These are phyloP conservation scores for Nectriaceae sp. DNA, from an alignment of 2,329 filamentous ascomycete genomes.

Conservation along the genomic window DNA sequence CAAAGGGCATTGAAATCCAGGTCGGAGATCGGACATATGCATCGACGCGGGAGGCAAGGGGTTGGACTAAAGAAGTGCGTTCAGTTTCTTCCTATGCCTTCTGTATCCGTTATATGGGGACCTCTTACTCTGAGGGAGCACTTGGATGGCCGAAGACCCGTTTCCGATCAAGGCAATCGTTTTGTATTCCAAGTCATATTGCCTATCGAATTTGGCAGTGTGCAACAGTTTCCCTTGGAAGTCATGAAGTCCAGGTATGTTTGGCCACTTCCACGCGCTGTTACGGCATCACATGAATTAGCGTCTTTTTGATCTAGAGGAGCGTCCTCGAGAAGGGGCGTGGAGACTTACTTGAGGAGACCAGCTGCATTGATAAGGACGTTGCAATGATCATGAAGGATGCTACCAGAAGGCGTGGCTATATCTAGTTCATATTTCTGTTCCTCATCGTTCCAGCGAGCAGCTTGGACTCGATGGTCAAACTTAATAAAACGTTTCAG, in stretches of 20 bases:
- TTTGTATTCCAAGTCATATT: constrained; percentile 43
- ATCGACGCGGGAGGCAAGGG: constrained; percentile 18
- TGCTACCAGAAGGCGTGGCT: neutral
- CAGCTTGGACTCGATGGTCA: constrained; percentile 5
- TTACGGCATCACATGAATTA: too few relatives aligned
- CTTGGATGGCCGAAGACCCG: constrained; percentile 53
- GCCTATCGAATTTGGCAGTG: constrained; percentile 35
- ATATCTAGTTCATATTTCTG: constrained; percentile 4
- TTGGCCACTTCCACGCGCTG: constrained; percentile 43
- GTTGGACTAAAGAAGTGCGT: too few relatives aligned
- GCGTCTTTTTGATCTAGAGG: too few relatives aligned
- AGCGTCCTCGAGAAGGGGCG: too few relatives aligned
- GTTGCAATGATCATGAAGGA: neutral
- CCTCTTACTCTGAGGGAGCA: constrained; percentile 46
- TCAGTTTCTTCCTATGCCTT: too few relatives aligned
- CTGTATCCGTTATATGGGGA: too few relatives aligned
- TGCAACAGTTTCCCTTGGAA: constrained; percentile 55
- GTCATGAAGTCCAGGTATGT: constrained; percentile 47
- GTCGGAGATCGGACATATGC: constrained; percentile 28
- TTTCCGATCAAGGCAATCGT: constrained; percentile 52
- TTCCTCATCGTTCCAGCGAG: constrained; percentile 4
- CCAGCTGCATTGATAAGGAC: neutral
- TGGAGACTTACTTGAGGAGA: too few relatives aligned
- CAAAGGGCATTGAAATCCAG: constrained; percentile 30
- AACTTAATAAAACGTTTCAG: too few relatives aligned